Percentiles rank a stretch among this genome's conserved stretches.
These are phyloP conservation scores for Saturnispora gosingensis DNA, from an alignment of 805 yeast species.

Conservation along the genomic window DNA sequence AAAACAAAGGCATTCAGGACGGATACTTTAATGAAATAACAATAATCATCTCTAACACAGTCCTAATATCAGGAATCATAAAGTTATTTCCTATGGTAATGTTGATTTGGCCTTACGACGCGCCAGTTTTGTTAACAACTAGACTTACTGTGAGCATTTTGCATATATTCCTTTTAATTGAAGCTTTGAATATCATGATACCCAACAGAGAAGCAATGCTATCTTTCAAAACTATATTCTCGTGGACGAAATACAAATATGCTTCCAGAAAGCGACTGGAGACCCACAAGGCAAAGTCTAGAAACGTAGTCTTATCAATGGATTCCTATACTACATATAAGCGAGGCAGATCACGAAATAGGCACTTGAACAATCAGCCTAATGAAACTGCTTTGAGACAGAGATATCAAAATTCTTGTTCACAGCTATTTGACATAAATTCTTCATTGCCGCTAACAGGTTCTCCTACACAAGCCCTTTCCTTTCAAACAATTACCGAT, in stretches of 20 bases:
- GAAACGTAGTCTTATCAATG: not conserved
- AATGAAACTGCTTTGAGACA: constrained; percentile 1
- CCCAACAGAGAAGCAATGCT: constrained; percentile 12
- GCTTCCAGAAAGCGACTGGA: not conserved
- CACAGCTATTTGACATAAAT: not conserved
- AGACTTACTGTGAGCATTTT: constrained; percentile 26
- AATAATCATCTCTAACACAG: constrained; percentile 44
- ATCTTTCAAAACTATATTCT: constrained; percentile 3
- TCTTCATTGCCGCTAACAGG: not conserved
- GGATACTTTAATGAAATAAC: constrained; percentile 5
- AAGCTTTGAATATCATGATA: constrained; percentile 26
- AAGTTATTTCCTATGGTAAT: constrained; percentile 84
- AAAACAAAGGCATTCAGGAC: not conserved
- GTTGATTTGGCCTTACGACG: constrained; percentile 95
- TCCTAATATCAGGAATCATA: constrained; percentile 68
- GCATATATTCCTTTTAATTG: constrained; percentile 25
- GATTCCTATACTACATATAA: not conserved
- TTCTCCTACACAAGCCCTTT: not conserved
- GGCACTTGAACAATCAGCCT: not conserved
- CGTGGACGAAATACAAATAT: not conserved
- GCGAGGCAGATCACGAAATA: not conserved
- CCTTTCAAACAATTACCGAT: not conserved
- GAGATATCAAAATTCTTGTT: not conserved
- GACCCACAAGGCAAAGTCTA: not conserved
- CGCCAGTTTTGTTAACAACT: constrained; percentile 41